These are phyloP conservation scores for Pythium sp. DNA, from an alignment of 352 stramenopile genomes.

Conservation along the genomic window DNA sequence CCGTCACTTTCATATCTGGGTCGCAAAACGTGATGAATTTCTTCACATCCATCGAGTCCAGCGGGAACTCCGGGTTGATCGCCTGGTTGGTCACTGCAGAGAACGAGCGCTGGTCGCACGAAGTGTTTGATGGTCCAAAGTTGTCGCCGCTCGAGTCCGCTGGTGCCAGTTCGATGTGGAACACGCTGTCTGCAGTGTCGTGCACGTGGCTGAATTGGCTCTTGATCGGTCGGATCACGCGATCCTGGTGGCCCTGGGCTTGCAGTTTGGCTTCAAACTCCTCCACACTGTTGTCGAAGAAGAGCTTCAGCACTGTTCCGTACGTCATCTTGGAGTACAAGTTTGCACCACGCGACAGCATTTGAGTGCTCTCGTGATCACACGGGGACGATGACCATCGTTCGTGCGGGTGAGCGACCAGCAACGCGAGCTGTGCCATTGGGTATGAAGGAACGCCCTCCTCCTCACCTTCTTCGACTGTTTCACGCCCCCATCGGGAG, in stretches of 20 bases:
- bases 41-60: slow-evolving; percentile 66
- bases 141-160: not conserved
- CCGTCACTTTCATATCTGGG: slow-evolving; percentile 41
- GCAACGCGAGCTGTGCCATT: slow-evolving; percentile 71
- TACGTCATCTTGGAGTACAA: slow-evolving; percentile 82
- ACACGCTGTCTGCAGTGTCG: slow-evolving; percentile 32
- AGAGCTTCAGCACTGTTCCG: slow-evolving; percentile 74
- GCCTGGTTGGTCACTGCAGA: slow-evolving; percentile 12
- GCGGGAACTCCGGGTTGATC: slow-evolving; percentile 74
- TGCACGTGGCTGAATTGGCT: slow-evolving; percentile 63
- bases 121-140: slow-evolving; percentile 78
- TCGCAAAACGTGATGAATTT: slow-evolving; percentile 76
- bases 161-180: slow-evolving; percentile 4
- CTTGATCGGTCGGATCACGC: slow-evolving; percentile 58
- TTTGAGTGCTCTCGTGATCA: slow-evolving; percentile 60
- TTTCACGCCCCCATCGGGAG: slow-evolving; percentile 80
- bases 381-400: slow-evolving; percentile 60
- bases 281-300: slow-evolving; percentile 76
- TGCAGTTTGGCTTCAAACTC: slow-evolving; percentile 64
- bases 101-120: slow-evolving; percentile 63
- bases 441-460: slow-evolving; percentile 72
- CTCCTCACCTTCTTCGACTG: slow-evolving; percentile 82
- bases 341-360: slow-evolving; percentile 76
- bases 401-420: slow-evolving; percentile 50
- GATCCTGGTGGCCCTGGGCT: slow-evolving; percentile 46